Base-by-base conservation (phyloP, 106 monocot genomes). In the Triglochin maritima region DNA sequence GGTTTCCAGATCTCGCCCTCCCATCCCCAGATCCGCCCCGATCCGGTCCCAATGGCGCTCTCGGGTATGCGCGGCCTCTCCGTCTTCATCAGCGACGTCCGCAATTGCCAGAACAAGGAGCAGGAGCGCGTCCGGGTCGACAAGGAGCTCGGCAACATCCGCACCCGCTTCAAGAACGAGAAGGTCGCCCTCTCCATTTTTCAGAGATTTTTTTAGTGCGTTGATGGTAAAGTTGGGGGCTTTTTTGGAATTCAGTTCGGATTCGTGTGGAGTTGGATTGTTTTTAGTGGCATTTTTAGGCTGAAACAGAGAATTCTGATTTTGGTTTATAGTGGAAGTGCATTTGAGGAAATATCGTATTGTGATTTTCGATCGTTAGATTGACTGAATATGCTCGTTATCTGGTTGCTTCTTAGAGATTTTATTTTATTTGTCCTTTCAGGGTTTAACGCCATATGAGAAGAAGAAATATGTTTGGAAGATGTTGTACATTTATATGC, bases 391-490 rank as follows among this genome's bases (percentile, higher is more conserved):
- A n/a, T n/a, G n/a, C n/a, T n/a, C n/a, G n/a, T 29, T 29, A 29
- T 29, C 29, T 29, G 29, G 29, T 29, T 29, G 29, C 29, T 29
- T 5, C 15, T 11, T 59, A 13, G 58, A 59, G 10, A 59, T n/a
- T 8, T 59, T 0, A 16, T 59, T 59, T 59, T 71, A 3, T 16
- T 12, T 78, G 70, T 15, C 65, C 70, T 81, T 49, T 45, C 87
- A 94, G 94, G 84, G 86, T 1, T 85, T 89, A 76, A 64, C 84
- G 53, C 87, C 76, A 49, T 85, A 94, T 56, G 89, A 94, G 80
- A 94, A 94, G 71, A 89, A 94, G 76, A 94, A 94, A 65, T 94
- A 94, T 75, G 94, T 94, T 1, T 94, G 89, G 94, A 94, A 94
- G 77, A 89, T 94, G 94, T 89, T 94, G 79, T 94, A 94, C 72